Percentiles rank a stretch among this genome's conserved stretches.
phyloP scores from a whole-genome alignment of 192 early-diverging fungal species.

The Anaeromyces robustus region DNA sequence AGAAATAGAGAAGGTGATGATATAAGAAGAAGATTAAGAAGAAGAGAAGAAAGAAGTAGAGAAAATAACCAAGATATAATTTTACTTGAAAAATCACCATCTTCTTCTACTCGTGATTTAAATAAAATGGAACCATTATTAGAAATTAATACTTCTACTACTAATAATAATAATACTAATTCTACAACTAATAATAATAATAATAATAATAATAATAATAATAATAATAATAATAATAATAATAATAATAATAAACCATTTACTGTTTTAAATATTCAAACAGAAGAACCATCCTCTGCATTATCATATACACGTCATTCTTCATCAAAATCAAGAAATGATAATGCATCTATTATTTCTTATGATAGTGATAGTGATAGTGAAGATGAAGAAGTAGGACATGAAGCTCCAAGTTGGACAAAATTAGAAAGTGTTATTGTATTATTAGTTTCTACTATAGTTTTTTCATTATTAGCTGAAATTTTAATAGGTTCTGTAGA shows the following conservation, averaged over 20 bases:
- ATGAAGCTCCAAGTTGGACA: slow-evolving; percentile 88
- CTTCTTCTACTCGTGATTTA: too few species aligned
- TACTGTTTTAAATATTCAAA: not conserved
- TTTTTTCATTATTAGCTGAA: slow-evolving; percentile 82
- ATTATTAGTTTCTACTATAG: slow-evolving; percentile 62
- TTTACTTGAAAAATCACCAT: too few species aligned
- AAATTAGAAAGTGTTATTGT: slow-evolving; percentile 60
- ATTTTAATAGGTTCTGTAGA: slow-evolving; percentile 79
- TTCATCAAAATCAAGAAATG: slow-evolving; percentile 5
- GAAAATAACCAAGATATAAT: too few species aligned
- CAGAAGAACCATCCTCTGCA: not conserved
- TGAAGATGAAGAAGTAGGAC: slow-evolving; percentile 49
- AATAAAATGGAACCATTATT: too few species aligned
- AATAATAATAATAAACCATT: too few species aligned
- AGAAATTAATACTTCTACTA: too few species aligned
- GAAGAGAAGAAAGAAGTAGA: too few species aligned
- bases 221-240: too few species aligned
- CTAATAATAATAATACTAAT: too few species aligned
- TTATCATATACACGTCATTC: not conserved
- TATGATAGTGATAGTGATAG: slow-evolving; percentile 36
- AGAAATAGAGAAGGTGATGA: not conserved
- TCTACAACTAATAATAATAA: too few species aligned
- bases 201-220: too few species aligned
- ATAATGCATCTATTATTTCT: slow-evolving; percentile 6
- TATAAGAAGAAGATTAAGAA: too few species aligned